Evolutionary conservation across 768 basidiomycete species (phyloP), one percentile per base, ranked within the genome.

Genomic region (Suillus sp.): DNA sequence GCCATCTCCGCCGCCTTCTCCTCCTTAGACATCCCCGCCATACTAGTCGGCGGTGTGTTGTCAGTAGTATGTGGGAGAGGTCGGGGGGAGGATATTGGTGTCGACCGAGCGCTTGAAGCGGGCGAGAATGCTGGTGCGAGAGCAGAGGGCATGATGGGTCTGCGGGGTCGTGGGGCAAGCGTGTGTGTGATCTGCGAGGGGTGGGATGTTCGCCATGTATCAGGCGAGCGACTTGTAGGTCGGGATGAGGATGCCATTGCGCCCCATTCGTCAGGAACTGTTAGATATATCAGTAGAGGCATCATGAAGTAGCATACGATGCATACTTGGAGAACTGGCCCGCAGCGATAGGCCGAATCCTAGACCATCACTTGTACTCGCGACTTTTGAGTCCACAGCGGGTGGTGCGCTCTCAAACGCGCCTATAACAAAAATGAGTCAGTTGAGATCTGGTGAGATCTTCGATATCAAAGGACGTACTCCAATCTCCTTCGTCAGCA

Each of bases 1-100:
- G 90, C 91, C 88, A 98, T 90, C 79, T 97, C 94, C n/a, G 87
- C 88, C 1, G 92, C 92, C 75, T 92, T 96, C 68, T 96, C 95
- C 74, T 97, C 96, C 74, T 95, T 97, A 32, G 85, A 83, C 83
- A 94, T 80, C 0, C 78, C 79, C 1, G 74, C 75, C 32, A 83
- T 75, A 61, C 80, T 78, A 58, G 64, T 69, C 4, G 63, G 22
- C 3, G 50, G 62, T 10, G 66, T 42, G 42, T 71, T 63, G 1
- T 68, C 27, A 22, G 71, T 69, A 11, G 47, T 18, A 32, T 60
- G 48, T 1, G 60, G 59, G 0, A 61, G 61, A 9, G 66, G 61
- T 0, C 56, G 64, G 11, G 73, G 64, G 1, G 71, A 77, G 3
- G 75, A 66, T 30, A 73, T 20, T 1, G 71, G 72, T 2, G 75